A percentile compares a stretch with the other conserved stretches of the same genome.
phyloP scores from a whole-genome alignment of 176 grass and related monocot genomes.

The Oryza punctata region DNA sequence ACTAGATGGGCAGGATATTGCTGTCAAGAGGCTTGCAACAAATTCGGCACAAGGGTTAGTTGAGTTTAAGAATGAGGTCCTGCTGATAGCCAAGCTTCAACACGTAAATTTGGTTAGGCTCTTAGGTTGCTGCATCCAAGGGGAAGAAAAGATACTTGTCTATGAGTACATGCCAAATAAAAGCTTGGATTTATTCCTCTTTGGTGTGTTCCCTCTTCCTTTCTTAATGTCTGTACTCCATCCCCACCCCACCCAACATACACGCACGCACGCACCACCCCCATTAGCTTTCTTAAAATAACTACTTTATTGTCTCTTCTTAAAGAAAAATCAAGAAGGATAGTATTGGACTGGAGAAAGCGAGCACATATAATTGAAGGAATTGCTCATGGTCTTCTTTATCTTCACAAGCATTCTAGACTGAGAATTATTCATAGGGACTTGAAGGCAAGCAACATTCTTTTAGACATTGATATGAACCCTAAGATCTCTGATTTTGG shows the following conservation, averaged over 20 bases:
- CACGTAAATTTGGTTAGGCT: conserved; percentile 59
- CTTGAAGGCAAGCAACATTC: conserved; percentile 67
- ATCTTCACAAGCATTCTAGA: conserved; percentile 72
- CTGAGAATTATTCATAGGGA: conserved; percentile 63
- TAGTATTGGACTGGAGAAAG: conserved; percentile 38
- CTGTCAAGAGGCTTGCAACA: conserved; percentile 55
- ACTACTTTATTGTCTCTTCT: background rate
- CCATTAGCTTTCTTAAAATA: conserved; percentile 7
- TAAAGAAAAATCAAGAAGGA: conserved; percentile 44
- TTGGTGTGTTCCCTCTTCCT: conserved; percentile 28
- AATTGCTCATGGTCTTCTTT: conserved; percentile 63
- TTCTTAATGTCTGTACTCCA: background rate
- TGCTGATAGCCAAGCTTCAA: conserved; percentile 61
- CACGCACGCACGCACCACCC: too few relatives aligned
- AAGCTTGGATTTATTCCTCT: conserved; percentile 64
- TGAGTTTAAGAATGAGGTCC: conserved; percentile 61
- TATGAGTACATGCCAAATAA: conserved; percentile 69
- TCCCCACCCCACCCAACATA: too few relatives aligned
- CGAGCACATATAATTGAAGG: conserved; percentile 62
- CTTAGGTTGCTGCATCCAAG: conserved; percentile 56
- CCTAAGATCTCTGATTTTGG: conserved; percentile 74
- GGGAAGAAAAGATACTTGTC: conserved; percentile 54
- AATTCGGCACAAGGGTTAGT: conserved; percentile 55
- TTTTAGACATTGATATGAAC: conserved; percentile 63
- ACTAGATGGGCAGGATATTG: conserved; percentile 34